Evolutionary conservation across 176 grass and related monocot genomes (phyloP).

Genomic region (Urochloa ruziziensis): DNA sequence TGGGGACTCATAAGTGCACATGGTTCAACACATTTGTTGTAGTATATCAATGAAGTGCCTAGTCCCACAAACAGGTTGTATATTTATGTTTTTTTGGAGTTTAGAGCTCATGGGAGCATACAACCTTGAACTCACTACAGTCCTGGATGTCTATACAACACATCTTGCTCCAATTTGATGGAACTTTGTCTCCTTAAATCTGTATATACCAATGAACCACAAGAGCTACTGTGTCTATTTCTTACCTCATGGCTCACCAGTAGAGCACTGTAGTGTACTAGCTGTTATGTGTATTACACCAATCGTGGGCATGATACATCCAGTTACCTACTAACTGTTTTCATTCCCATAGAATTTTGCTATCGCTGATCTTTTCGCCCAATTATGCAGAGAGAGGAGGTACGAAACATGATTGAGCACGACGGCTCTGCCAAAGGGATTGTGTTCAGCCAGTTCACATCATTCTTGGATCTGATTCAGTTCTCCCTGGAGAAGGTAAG

Average conservation of each 20-base stretch:
- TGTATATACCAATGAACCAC: background rate
- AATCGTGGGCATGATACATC: background rate
- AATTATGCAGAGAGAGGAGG: slow-evolving; percentile 66
- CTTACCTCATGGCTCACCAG: background rate
- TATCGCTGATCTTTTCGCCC: background rate
- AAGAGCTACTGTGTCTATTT: background rate
- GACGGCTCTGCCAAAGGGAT: slow-evolving; percentile 98
- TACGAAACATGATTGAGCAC: slow-evolving; percentile 85
- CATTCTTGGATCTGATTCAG: slow-evolving; percentile 90
- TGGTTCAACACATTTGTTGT: background rate
- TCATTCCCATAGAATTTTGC: background rate
- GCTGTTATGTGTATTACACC: background rate
- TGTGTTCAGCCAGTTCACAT: slow-evolving; percentile 95
- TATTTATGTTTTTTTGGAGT: slow-evolving; percentile 1
- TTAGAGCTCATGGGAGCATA: background rate
- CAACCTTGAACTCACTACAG: background rate
- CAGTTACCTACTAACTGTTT: background rate
- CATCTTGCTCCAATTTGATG: background rate
- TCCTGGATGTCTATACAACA: background rate
- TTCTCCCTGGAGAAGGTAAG: slow-evolving; percentile 69
- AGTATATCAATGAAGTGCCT: background rate
- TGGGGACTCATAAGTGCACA: background rate
- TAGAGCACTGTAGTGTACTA: background rate
- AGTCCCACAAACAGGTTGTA: background rate
- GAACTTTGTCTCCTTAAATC: background rate